These are phyloP conservation scores for Epichloe sylvatica DNA, from an alignment of 2,329 filamentous ascomycete genomes.

Conservation along the genomic window DNA sequence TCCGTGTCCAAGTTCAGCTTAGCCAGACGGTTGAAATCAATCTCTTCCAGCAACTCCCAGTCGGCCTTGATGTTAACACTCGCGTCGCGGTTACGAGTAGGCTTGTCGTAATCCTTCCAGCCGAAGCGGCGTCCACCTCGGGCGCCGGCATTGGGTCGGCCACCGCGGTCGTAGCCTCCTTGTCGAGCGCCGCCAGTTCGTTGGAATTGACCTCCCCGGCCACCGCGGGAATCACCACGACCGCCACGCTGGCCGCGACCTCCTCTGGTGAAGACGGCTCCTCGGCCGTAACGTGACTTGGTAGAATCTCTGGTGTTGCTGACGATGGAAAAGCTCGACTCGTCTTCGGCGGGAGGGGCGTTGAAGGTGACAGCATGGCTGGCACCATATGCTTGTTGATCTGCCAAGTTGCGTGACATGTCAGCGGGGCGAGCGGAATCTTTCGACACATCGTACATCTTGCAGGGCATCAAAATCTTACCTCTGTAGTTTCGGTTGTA, in stretches of 20 bases:
- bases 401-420: conserved; percentile 29
- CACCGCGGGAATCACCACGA: conserved; percentile 47
- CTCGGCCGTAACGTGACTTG: conserved; percentile 78
- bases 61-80: conserved; percentile 93
- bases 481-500: conserved; percentile 92
- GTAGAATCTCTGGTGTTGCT: conserved; percentile 81
- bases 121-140: conserved; percentile 78
- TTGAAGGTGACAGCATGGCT: conserved; percentile 78
- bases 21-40: conserved; percentile 86
- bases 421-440: background rate
- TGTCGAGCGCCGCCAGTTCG: conserved; percentile 57
- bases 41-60: conserved; percentile 93
- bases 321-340: conserved; percentile 94
- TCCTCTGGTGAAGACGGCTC: conserved; percentile 78
- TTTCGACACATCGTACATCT: background rate
- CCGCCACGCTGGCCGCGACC: conserved; percentile 59
- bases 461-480: conserved; percentile 20
- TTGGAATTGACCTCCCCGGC: conserved; percentile 49
- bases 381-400: conserved; percentile 93
- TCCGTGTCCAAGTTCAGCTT: conserved; percentile 95
- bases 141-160: conserved; percentile 50
- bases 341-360: conserved; percentile 83
- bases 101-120: conserved; percentile 99
- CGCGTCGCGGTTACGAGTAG: conserved; percentile 85
- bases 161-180: conserved; percentile 59